Percentiles rank a stretch among this genome's conserved stretches.
Evolutionary conservation across 2,329 filamentous ascomycete species (phyloP).

Genomic region (Pyrenophora tritici-repentis): DNA sequence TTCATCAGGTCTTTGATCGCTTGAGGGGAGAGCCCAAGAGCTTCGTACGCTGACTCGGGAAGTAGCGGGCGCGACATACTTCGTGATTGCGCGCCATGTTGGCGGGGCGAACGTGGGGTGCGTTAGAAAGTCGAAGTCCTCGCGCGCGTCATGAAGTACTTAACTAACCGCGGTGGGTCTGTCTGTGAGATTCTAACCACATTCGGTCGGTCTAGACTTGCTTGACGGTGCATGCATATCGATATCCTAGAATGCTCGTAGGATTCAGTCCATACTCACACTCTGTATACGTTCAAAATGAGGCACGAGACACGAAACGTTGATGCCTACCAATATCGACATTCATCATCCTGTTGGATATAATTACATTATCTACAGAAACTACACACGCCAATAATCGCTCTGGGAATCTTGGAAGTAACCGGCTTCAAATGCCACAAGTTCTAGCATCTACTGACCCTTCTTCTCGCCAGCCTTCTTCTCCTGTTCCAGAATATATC

Average conservation of each 20-base stretch:
- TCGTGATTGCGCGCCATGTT: slow-evolving; percentile 33
- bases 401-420: neutral
- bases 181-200: slow-evolving; percentile 12
- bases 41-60: slow-evolving; percentile 45
- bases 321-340: no score
- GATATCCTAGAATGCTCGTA: no score
- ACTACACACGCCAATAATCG: neutral
- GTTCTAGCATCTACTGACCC: slow-evolving; percentile 29
- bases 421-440: neutral
- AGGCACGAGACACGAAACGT: no score
- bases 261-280: no score
- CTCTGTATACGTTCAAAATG: no score
- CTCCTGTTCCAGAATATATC: slow-evolving; percentile 46
- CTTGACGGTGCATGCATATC: neutral
- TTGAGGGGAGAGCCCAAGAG: slow-evolving; percentile 38
- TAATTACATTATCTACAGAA: slow-evolving; percentile 2
- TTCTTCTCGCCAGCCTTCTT: slow-evolving; percentile 43
- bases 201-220: neutral
- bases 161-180: slow-evolving; percentile 12
- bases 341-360: neutral
- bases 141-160: slow-evolving; percentile 13
- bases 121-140: slow-evolving; percentile 4
- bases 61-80: slow-evolving; percentile 42
- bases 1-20: slow-evolving; percentile 41
- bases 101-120: slow-evolving; percentile 20